A percentile compares a stretch with the other conserved stretches of the same genome.
These are phyloP conservation scores for Lasiosphaeria ovina DNA, from an alignment of 495 filamentous ascomycete genomes.

Conservation along the genomic window DNA sequence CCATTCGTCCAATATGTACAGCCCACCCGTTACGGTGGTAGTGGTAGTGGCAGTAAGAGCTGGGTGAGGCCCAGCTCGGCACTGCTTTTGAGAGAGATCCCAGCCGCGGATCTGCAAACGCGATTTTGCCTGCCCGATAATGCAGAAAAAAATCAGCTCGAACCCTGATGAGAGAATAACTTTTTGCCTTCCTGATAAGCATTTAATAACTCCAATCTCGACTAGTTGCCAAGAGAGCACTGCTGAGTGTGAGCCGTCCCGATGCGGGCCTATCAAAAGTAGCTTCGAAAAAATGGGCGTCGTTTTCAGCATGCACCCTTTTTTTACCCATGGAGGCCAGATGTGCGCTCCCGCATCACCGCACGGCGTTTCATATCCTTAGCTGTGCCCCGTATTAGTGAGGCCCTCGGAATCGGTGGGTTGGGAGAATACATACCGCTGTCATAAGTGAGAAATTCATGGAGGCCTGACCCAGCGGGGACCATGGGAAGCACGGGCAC, in stretches of 20 bases:
- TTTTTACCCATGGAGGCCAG: constrained; percentile 48
- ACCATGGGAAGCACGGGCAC: constrained; percentile 99
- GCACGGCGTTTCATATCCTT: constrained; percentile 73
- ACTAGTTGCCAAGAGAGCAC: not conserved
- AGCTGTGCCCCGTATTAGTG: constrained; percentile 48
- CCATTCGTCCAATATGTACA: constrained; percentile 27
- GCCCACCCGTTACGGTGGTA: constrained; percentile 12
- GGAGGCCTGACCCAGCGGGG: constrained; percentile 76
- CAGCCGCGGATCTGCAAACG: constrained; percentile 3
- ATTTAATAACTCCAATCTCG: not conserved
- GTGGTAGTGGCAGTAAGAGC: not conserved
- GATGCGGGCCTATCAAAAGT: not conserved
- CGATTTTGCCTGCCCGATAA: constrained; percentile 9
- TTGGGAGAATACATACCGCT: constrained; percentile 51
- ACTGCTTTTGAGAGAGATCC: constrained; percentile 2
- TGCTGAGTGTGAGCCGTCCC: not conserved
- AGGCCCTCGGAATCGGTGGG: constrained; percentile 15
- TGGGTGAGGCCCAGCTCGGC: constrained; percentile 4
- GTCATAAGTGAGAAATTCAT: constrained; percentile 94
- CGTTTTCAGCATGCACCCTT: constrained; percentile 10
- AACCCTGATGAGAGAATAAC: not conserved
- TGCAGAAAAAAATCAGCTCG: constrained; percentile 5
- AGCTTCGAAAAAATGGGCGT: constrained; percentile 3
- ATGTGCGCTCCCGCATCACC: constrained; percentile 67
- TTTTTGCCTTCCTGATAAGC: constrained; percentile 4